Evolutionary conservation across 352 stramenopile species (phyloP), one percentile per base, ranked within the genome.

Genomic region (Globisporangium okanoganense): DNA sequence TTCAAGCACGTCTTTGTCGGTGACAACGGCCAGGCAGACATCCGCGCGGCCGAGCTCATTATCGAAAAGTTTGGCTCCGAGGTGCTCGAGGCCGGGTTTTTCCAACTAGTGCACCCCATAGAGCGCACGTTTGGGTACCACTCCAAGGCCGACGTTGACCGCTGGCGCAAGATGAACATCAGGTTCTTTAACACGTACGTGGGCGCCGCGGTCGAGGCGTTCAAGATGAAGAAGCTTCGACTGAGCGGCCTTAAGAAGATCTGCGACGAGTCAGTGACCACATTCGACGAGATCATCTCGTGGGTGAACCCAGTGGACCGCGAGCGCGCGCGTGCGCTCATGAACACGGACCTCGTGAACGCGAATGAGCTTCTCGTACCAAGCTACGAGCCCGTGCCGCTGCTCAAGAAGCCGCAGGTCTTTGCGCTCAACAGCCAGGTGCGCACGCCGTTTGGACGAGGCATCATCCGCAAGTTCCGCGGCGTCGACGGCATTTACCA

Each of bases 1-100:
- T 99, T 98, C 70, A 96, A 89, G 57, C 95, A 98, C 71, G 89
- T 99, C 13, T 99, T 99, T 71, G 89, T 99, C 36, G 97, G 96
- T 5, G 97, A 99, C 78, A 99, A 99, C 62, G 97, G 90, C 13
- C 93, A 98, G 76, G 91, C 85, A 25, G 93, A 98, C 43, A 83
- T 97, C 10, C 82, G 88, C n/a, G 89, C 93, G 4, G 92, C 92
- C 0, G 88, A 98, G 62, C 67, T 97, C 50, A 97, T 96, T 40
- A 68, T 85, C 18, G 81, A 96, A 33, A 84, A 85, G 56, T 93
- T 83, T 59, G 82, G 76, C 9, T 60, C 70, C 20, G 71, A 70
- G 33, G 84, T 77, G 0, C 55, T 97, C 8, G 86, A 96, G 49
- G 83, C 79, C 0, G 80, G 65, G 0, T 98, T 97, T 70, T 96